Conservation (phyloP, 2,329 filamentous ascomycete genomes). For the Pestalotiopsis sp. region DNA sequence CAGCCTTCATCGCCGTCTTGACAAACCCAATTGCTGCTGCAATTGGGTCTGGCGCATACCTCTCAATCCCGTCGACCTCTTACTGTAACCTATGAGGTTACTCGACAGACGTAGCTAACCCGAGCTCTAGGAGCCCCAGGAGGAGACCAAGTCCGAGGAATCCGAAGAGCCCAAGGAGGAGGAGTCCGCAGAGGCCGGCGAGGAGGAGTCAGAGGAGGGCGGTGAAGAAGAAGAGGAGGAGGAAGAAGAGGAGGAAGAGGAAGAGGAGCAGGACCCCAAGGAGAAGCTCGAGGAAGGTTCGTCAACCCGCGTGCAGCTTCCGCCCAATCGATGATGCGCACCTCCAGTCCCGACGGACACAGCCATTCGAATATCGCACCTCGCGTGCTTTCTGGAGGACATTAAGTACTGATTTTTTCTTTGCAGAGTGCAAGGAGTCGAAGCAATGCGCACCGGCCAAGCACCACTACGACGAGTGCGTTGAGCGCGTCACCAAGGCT, state of each 20-base stretch:
- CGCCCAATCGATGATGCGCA: not conserved
- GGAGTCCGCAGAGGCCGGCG: slow-evolving; percentile 27
- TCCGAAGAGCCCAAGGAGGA: slow-evolving; percentile 45
- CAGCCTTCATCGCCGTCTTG: not conserved
- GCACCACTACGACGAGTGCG: slow-evolving; percentile 98
- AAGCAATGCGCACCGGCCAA: slow-evolving; percentile 84
- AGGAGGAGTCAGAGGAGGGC: slow-evolving; percentile 43
- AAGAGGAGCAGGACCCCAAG: slow-evolving; percentile 87
- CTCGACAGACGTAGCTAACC: slow-evolving; percentile 14
- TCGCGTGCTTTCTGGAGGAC: not conserved
- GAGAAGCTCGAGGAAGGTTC: slow-evolving; percentile 89
- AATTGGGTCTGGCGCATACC: slow-evolving; percentile 20
- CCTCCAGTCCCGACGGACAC: not conserved
- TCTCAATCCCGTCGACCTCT: slow-evolving; percentile 13
- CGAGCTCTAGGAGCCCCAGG: slow-evolving; percentile 38
- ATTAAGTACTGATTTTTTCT: not conserved
- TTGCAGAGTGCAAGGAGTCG: slow-evolving; percentile 84
- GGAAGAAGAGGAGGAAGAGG: slow-evolving; percentile 79
- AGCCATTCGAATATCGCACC: not conserved
- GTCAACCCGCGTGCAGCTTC: slow-evolving; percentile 38
- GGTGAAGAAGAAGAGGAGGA: slow-evolving; percentile 67
- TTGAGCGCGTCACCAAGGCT: slow-evolving; percentile 80
- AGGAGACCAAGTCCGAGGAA: slow-evolving; percentile 42
- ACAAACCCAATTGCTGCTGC: not conserved
- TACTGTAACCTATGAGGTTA: not conserved